These are phyloP conservation scores for Kazachstania psychrophila DNA, from an alignment of 805 yeast genomes.

Conservation along the genomic window DNA sequence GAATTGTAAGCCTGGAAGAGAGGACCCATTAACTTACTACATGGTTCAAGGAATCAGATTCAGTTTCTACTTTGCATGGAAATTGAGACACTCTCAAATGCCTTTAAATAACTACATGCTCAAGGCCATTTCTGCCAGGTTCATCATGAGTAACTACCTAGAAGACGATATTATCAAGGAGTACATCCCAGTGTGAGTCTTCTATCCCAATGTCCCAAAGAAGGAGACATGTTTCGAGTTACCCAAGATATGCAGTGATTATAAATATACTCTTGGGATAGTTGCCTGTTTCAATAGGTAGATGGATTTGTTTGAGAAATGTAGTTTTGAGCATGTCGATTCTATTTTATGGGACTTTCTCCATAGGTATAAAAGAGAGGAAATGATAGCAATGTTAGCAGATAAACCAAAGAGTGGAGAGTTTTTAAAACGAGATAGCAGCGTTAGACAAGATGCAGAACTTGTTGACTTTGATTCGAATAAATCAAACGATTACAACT, in stretches of 20 bases:
- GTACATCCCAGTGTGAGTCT: slow-evolving; percentile 1
- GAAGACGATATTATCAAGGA: slow-evolving; percentile 2
- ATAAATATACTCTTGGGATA: background rate
- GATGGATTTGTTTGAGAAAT: background rate
- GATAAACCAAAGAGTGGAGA: background rate
- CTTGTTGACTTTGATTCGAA: background rate
- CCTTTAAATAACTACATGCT: background rate
- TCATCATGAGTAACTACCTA: slow-evolving; percentile 4
- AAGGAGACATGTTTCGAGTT: slow-evolving; percentile 3
- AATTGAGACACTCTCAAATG: background rate
- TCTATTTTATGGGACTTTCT: background rate
- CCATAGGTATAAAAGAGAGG: background rate
- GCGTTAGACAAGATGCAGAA: background rate
- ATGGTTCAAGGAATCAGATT: slow-evolving; percentile 1
- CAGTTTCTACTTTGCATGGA: slow-evolving; percentile 2
- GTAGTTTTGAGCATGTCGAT: background rate
- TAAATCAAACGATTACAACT: background rate
- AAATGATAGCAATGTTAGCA: background rate
- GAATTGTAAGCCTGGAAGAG: background rate
- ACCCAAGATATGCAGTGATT: background rate
- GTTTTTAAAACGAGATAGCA: background rate
- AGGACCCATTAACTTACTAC: background rate
- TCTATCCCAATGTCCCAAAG: slow-evolving; percentile 1
- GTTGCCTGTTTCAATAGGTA: background rate
- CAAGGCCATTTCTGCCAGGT: slow-evolving; percentile 1